Percentiles rank a stretch among this genome's conserved stretches.
phyloP scores from a whole-genome alignment of 2,329 filamentous ascomycete species.

The Nigrospora oryzae region DNA sequence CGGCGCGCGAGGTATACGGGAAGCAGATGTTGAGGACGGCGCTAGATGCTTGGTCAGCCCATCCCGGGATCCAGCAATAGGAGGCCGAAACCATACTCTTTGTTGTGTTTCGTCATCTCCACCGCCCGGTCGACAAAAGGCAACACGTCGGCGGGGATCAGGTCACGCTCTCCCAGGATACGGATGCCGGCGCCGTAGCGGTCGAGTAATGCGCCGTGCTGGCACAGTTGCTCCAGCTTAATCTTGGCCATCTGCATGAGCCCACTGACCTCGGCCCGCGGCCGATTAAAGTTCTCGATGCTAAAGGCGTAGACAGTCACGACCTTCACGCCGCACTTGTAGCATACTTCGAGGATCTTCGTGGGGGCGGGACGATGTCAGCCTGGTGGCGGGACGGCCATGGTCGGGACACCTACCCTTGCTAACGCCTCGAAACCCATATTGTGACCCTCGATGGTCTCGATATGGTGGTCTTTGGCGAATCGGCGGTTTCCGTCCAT shows the following conservation, averaged over 20 bases:
- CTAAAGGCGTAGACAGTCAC: constrained; percentile 98
- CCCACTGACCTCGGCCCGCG: constrained; percentile 91
- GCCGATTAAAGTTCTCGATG: constrained; percentile 97
- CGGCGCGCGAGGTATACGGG: constrained; percentile 90
- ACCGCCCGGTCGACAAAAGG: constrained; percentile 82
- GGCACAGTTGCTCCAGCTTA: constrained; percentile 82
- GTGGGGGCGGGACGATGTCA: background rate
- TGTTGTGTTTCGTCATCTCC: constrained; percentile 80
- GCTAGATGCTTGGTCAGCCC: constrained; percentile 19
- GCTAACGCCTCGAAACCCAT: constrained; percentile 92
- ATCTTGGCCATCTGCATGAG: constrained; percentile 97
- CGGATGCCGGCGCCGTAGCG: constrained; percentile 84
- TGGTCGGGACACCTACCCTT: constrained; percentile 44
- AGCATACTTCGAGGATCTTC: constrained; percentile 91
- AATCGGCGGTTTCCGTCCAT: constrained; percentile 98
- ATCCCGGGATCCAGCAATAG: background rate
- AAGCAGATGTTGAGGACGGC: constrained; percentile 86
- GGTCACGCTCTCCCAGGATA: constrained; percentile 73
- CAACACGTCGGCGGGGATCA: constrained; percentile 81
- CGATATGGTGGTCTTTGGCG: constrained; percentile 81
- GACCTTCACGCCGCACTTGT: constrained; percentile 92
- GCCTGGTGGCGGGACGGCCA: background rate
- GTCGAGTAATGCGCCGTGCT: constrained; percentile 88
- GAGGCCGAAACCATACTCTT: constrained; percentile 44
- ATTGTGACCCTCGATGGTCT: constrained; percentile 94